Evolutionary conservation across 169 alveolate species (phyloP).

Genomic region (Toxoplasma gondii): DNA sequence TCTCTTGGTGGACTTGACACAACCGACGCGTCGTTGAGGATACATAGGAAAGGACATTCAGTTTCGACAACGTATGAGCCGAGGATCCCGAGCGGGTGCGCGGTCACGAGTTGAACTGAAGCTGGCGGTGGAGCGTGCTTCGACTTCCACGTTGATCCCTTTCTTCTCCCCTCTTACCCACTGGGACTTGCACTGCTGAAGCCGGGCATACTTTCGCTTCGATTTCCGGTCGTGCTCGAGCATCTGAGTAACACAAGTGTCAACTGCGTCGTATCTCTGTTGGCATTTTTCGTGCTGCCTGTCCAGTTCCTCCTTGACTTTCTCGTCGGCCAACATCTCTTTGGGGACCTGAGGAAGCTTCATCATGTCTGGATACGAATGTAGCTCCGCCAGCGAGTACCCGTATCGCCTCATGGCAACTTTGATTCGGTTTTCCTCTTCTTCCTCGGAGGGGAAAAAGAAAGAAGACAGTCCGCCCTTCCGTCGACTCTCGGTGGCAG

Average conservation of each 20-base stretch:
- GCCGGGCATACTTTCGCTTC: not conserved
- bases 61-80: too few relatives aligned
- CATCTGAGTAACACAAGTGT: not conserved
- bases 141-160: too few relatives aligned
- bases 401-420: conserved; percentile 33
- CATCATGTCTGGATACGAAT: conserved; percentile 34
- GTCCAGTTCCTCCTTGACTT: not conserved
- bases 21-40: too few relatives aligned
- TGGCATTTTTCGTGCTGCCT: not conserved
- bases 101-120: too few relatives aligned
- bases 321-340: not conserved
- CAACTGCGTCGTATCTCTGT: conserved; percentile 14
- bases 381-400: conserved; percentile 17
- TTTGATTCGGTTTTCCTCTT: not conserved
- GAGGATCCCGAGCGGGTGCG: too few relatives aligned
- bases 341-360: not conserved
- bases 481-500: too few relatives aligned
- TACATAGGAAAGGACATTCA: too few relatives aligned
- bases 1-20: too few relatives aligned
- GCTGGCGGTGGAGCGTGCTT: too few relatives aligned
- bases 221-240: not conserved
- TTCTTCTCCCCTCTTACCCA: not conserved
- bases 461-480: too few relatives aligned
- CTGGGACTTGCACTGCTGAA: conserved; percentile 30
- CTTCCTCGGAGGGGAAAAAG: not conserved